Percentiles rank a stretch among this genome's conserved stretches.
phyloP scores from a whole-genome alignment of 768 basidiomycete genomes.

The Thelephora aurantiotincta region DNA sequence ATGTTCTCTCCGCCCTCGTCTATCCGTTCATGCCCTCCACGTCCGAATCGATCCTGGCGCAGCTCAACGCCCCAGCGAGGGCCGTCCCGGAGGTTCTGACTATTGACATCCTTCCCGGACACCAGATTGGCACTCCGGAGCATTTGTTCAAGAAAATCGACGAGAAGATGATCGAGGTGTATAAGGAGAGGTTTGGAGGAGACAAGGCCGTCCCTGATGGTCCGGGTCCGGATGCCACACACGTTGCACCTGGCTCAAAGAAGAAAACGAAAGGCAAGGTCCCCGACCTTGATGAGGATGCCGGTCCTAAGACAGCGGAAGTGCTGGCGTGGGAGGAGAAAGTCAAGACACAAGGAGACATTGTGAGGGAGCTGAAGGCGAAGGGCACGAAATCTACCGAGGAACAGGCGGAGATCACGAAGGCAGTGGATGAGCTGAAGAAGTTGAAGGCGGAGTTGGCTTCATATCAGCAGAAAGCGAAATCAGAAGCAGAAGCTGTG shows the following conservation, averaged over 20 bases:
- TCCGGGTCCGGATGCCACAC: constrained; percentile 25
- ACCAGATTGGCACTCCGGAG: constrained; percentile 72
- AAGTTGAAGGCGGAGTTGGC: constrained; percentile 46
- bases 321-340: constrained; percentile 58
- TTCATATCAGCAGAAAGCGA: constrained; percentile 11
- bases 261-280: constrained; percentile 30
- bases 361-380: constrained; percentile 60
- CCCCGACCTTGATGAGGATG: constrained; percentile 20
- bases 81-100: constrained; percentile 57
- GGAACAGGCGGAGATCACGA: constrained; percentile 45
- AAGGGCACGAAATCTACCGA: constrained; percentile 43
- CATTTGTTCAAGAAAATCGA: constrained; percentile 94
- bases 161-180: constrained; percentile 75
- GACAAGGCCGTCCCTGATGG: constrained; percentile 24
- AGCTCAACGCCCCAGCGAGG: constrained; percentile 83
- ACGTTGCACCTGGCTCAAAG: constrained; percentile 34
- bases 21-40: constrained; percentile 97
- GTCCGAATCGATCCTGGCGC: constrained; percentile 61
- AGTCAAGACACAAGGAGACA: constrained; percentile 61
- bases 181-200: constrained; percentile 73
- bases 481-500: not conserved
- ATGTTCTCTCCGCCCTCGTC: constrained; percentile 68
- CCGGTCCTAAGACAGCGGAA: constrained; percentile 58
- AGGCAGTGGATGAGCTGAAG: constrained; percentile 51
- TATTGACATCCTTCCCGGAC: constrained; percentile 78